Evolutionary conservation across 768 basidiomycete genomes (phyloP), one percentile per base, ranked within the genome.

Genomic region (Rhodotorula paludigena): DNA sequence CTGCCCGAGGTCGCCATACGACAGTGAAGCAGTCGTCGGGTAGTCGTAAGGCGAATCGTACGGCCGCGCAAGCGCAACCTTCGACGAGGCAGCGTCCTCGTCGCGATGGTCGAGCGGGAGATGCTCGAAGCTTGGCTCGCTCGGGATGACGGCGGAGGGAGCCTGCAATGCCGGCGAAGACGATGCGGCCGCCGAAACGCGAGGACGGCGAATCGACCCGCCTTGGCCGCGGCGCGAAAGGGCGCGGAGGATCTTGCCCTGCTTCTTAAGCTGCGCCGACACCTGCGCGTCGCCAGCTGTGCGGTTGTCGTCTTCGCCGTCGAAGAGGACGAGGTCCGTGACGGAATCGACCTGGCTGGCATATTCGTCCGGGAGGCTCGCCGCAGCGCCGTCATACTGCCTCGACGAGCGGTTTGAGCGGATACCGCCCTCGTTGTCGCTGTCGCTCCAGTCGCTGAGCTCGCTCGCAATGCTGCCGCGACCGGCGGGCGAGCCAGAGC

Each of bases 321-420:
- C 87, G 74, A 89, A 90, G 74, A 89, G 86, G 9, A 88, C 88
- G 65, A 87, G 78, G 70, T 89, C 87, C 9, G 87, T 78, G 2
- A 84, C 81, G n/a, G 77, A 76, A 32, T 79, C 76, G 35, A 68
- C 39, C 18, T 60, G 36, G 18, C 54, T 64, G 25, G 44, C 62
- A 28, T 39, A 55, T 18, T 55, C 54, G 23, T 21, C 53, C 8
- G 54, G 38, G 4, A 39, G 54, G 25, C 23, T 61, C 59, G 36
- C 62, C 58, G 47, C 68, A 48, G 44, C 30, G 49, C 35, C 25
- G 33, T n/a, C n/a, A 16, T 14, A n/a, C 45, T 25, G 28, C 36
- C 36, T 38, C 39, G 32, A n/a, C 45, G 58, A 32, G 55, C 39
- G 57, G 56, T 23, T 11, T 25, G 9, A 49, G 56, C 55, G 53